phyloP scores from a whole-genome alignment of 805 yeast genomes.

The Yamadazyma sp. region DNA sequence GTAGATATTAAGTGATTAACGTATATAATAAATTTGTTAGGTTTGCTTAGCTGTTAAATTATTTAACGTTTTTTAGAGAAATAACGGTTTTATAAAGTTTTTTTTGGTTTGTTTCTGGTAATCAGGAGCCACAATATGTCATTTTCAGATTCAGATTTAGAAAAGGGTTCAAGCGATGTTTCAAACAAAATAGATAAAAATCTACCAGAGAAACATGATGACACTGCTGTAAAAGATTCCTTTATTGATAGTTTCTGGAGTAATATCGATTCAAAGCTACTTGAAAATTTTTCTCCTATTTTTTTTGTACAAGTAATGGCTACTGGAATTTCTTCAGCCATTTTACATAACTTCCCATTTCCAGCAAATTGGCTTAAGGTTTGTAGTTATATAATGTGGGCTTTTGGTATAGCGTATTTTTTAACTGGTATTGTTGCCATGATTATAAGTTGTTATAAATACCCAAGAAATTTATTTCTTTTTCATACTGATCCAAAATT shows the following conservation, averaged over 20 bases:
- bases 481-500: constrained; percentile 35
- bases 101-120: too few species aligned
- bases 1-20: too few species aligned
- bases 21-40: too few species aligned
- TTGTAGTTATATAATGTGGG: constrained; percentile 63
- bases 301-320: constrained; percentile 85
- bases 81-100: too few species aligned
- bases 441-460: constrained; percentile 34
- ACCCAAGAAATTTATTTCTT: constrained; percentile 18
- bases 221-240: background rate
- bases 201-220: too few species aligned
- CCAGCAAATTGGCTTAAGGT: constrained; percentile 54
- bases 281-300: constrained; percentile 33
- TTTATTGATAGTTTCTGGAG: background rate
- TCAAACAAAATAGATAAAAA: background rate
- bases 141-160: too few species aligned
- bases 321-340: constrained; percentile 64
- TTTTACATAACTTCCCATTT: constrained; percentile 66
- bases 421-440: constrained; percentile 42
- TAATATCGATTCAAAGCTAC: background rate
- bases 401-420: constrained; percentile 49
- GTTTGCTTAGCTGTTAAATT: too few species aligned
- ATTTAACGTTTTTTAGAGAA: too few species aligned
- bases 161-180: too few species aligned
- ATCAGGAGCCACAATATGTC: too few species aligned